Percentiles rank a stretch among this genome's conserved stretches.
Evolutionary conservation across 805 yeast species (phyloP).

Genomic region (Kockiozyma suomiensis): DNA sequence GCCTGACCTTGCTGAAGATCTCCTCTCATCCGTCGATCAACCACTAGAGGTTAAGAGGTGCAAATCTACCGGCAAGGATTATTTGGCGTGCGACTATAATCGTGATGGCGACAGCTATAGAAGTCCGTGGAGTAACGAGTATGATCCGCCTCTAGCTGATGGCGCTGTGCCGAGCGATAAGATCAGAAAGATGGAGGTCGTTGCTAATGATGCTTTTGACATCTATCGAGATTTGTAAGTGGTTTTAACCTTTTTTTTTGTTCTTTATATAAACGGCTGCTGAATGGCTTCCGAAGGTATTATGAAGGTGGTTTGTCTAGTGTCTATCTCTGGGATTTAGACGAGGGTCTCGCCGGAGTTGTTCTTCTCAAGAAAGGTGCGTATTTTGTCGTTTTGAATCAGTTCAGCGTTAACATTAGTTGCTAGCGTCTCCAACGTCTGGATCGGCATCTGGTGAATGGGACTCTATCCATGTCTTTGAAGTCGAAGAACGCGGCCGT

Average conservation of each 20-base stretch:
- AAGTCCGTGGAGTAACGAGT: constrained; percentile 86
- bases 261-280: not conserved
- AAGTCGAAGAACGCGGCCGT: constrained; percentile 50
- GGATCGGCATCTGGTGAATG: constrained; percentile 55
- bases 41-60: constrained; percentile 66
- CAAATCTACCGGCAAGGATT: constrained; percentile 61
- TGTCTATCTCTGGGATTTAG: constrained; percentile 89
- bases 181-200: constrained; percentile 72
- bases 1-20: constrained; percentile 81
- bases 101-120: constrained; percentile 91
- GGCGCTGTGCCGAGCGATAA: constrained; percentile 72
- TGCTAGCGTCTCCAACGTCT: not conserved
- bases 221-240: constrained; percentile 81
- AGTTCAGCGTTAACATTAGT: too few relatives aligned
- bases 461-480: constrained; percentile 95
- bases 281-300: constrained; percentile 47
- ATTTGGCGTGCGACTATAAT: constrained; percentile 88
- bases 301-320: constrained; percentile 93
- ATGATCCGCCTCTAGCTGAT: constrained; percentile 58
- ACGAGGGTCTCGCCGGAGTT: constrained; percentile 88
- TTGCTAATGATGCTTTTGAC: constrained; percentile 89
- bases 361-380: constrained; percentile 72
- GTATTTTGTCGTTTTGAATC: not conserved
- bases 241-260: too few relatives aligned
- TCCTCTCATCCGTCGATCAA: constrained; percentile 82